Evolutionary conservation across 257 asterid genomes (phyloP).

Genomic region (Rehmannia glutinosa): DNA sequence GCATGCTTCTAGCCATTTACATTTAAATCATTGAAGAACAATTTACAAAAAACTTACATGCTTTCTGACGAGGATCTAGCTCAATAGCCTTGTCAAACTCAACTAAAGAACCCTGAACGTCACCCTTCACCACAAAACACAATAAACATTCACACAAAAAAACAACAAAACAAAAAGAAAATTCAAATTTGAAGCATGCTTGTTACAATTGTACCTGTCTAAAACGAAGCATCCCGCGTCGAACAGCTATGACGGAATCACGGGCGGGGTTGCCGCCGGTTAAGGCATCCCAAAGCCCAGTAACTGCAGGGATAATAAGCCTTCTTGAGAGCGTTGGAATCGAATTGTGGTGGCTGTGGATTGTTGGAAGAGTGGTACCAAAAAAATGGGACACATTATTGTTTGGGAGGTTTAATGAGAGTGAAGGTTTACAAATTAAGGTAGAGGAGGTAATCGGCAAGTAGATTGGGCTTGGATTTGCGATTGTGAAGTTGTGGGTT

Average conservation of each 20-base stretch:
- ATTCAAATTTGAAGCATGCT: no score
- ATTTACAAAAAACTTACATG: conserved; percentile 44
- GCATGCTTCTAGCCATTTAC: neutral
- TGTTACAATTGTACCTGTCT: conserved; percentile 52
- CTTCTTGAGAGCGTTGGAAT: conserved; percentile 42
- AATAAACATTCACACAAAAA: neutral
- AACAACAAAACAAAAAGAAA: neutral
- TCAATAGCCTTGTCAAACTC: conserved; percentile 90
- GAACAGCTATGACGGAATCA: conserved; percentile 60
- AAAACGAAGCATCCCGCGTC: conserved; percentile 85
- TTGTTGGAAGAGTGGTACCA: conserved; percentile 23
- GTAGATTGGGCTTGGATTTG: conserved; percentile 14
- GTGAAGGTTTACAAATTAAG: conserved; percentile 4
- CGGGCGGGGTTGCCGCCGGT: conserved; percentile 70
- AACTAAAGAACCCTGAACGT: conserved; percentile 68
- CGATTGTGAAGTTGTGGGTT: conserved; percentile 17
- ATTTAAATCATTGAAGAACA: neutral
- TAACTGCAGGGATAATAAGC: conserved; percentile 51
- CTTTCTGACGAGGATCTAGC: conserved; percentile 80
- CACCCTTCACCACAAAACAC: conserved; percentile 51
- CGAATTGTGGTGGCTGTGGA: conserved; percentile 20
- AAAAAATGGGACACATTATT: conserved; percentile 10
- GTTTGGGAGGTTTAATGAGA: conserved; percentile 23
- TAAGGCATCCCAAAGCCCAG: conserved; percentile 78
- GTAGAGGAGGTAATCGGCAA: conserved; percentile 9